Base-by-base conservation (phyloP, 495 filamentous ascomycete species). In the Chaetomium fimeti region DNA sequence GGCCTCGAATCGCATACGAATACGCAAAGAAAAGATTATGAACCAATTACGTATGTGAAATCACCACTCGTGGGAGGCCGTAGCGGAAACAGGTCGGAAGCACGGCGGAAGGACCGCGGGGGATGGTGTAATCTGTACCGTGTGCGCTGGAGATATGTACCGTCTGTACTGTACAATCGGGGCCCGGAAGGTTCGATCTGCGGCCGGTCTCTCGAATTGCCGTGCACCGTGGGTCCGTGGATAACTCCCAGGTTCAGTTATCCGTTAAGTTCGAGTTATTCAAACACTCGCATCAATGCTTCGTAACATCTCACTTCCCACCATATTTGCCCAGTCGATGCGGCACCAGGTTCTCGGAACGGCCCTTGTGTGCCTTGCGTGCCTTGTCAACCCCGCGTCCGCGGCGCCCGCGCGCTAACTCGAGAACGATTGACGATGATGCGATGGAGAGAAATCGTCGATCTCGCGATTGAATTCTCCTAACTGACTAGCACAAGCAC, bases 331-430 rank as follows among this genome's bases (percentile, higher is more conserved):
- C 47, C 25, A 47, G 24, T 36, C 51, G 38, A 58, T 60, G 24
- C 52, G 52, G 64, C 7, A 63, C 60, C 55, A 67, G 60, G 22
- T 60, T 56, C 28, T 43, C 65, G 65, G 65, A 63, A 67, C 65
- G 65, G 65, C 32, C 32, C 32, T 36, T n/a, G n/a, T n/a, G n/a
- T n/a, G n/a, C n/a, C n/a, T 32, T 36, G 12, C 6, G 6, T 36
- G 42, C 65, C 65, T 67, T 67, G 60, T 45, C 60, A 56, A 38
- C 60, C 60, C 36, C 20, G 20, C 20, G 20, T 18, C 18, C n/a
- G 57, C 45, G 22, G 32, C 32, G 28, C 20, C 36, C 32, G 45
- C n/a, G 20, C 59, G 47, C 29, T 51, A 61, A 42, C 43, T 53
- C 47, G 20, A 18, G 25, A 29, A 29, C 43, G 9, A 13, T 40